phyloP scores from a whole-genome alignment of 352 stramenopile species.

The Globisporangium acanthophoron region DNA sequence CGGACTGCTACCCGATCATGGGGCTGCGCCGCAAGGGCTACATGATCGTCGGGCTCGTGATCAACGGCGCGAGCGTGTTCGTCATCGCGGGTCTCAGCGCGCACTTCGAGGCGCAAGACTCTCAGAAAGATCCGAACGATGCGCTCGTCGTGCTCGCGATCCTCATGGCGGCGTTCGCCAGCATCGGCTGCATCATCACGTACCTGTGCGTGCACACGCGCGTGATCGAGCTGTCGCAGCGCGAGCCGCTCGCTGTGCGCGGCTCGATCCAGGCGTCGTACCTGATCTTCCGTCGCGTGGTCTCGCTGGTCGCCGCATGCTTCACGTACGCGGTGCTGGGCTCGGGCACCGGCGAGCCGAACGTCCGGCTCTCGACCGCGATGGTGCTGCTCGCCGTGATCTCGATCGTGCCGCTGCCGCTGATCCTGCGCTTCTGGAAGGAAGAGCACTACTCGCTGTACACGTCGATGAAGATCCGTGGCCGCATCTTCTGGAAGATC shows the following conservation, averaged over 20 bases:
- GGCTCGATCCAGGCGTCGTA: constrained; percentile 36
- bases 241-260: constrained; percentile 25
- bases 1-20: constrained; percentile 89
- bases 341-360: constrained; percentile 8
- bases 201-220: constrained; percentile 34
- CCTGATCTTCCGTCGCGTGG: constrained; percentile 27
- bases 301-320: constrained; percentile 13
- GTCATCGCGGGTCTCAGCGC: constrained; percentile 48
- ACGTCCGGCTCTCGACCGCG: constrained; percentile 20
- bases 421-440: constrained; percentile 28
- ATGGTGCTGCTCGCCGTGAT: constrained; percentile 28
- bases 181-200: constrained; percentile 22
- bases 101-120: constrained; percentile 25
- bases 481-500: constrained; percentile 39
- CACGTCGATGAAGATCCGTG: constrained; percentile 25
- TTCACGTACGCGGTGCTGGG: constrained; percentile 1
- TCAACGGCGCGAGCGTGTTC: constrained; percentile 59
- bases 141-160: constrained; percentile 20
- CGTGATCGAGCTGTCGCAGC: constrained; percentile 33
- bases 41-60: constrained; percentile 79
- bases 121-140: background rate
- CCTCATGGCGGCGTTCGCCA: constrained; percentile 15
- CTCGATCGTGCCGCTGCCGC: constrained; percentile 20
- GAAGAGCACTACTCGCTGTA: constrained; percentile 31
- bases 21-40: constrained; percentile 88